Evolutionary conservation across 2,329 filamentous ascomycete genomes (phyloP).

Genomic region (Davidsoniella eucalypti): DNA sequence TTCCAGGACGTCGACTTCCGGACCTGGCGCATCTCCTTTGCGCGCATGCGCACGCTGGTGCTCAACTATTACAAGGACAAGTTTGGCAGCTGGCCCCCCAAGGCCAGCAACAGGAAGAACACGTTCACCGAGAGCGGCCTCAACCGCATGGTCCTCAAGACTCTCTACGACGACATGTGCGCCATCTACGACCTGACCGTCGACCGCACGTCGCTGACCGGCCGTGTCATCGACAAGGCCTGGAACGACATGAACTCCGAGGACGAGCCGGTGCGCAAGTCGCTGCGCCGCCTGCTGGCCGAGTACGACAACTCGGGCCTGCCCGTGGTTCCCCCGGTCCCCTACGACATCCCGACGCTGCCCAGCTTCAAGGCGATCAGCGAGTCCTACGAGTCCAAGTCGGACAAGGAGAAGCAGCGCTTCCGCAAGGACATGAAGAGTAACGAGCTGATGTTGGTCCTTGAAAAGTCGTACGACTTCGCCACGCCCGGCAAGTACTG

Average conservation of each 20-base stretch:
- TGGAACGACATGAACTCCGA: slow-evolving; percentile 29
- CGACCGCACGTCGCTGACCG: slow-evolving; percentile 62
- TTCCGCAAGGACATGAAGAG: slow-evolving; percentile 58
- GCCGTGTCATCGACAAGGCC: slow-evolving; percentile 48
- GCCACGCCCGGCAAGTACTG: slow-evolving; percentile 35
- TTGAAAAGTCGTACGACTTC: slow-evolving; percentile 70
- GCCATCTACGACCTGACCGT: slow-evolving; percentile 78
- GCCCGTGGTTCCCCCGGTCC: slow-evolving; percentile 78
- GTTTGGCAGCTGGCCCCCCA: slow-evolving; percentile 69
- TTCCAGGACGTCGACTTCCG: slow-evolving; percentile 69
- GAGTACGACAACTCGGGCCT: slow-evolving; percentile 84
- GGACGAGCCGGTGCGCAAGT: slow-evolving; percentile 45
- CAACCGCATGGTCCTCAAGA: slow-evolving; percentile 66
- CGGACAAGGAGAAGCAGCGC: slow-evolving; percentile 59
- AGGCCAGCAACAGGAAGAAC: slow-evolving; percentile 83
- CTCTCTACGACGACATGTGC: slow-evolving; percentile 73
- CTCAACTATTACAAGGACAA: slow-evolving; percentile 46
- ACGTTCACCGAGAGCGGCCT: slow-evolving; percentile 71
- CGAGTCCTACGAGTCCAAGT: slow-evolving; percentile 45
- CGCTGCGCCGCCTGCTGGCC: slow-evolving; percentile 61
- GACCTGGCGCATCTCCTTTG: slow-evolving; percentile 62
- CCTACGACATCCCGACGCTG: slow-evolving; percentile 70
- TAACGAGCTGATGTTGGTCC: slow-evolving; percentile 57
- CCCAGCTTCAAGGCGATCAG: slow-evolving; percentile 52
- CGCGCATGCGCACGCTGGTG: slow-evolving; percentile 57